phyloP scores from a whole-genome alignment of 169 alveolate species.

The Plasmodium vivax region DNA sequence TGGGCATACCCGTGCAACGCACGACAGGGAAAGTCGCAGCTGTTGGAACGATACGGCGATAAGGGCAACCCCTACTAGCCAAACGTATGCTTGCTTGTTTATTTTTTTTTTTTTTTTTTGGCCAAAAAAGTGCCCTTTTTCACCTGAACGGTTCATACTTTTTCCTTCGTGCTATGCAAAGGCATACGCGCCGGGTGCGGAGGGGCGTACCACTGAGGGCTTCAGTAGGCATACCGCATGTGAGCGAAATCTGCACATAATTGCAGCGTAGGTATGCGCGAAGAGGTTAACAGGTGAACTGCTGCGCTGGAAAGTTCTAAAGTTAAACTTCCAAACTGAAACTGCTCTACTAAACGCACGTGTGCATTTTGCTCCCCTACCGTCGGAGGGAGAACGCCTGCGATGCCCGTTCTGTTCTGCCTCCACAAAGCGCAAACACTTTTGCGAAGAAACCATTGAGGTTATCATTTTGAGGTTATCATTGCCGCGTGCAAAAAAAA shows the following conservation, averaged over 20 bases:
- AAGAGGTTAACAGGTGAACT: not conserved
- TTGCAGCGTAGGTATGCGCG: not conserved
- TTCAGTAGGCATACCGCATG: not conserved
- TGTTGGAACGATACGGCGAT: not conserved
- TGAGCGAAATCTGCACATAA: not conserved
- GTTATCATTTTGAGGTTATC: no score
- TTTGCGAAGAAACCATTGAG: not conserved
- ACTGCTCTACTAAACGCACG: not conserved
- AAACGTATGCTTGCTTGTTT: not conserved
- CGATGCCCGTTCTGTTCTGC: not conserved
- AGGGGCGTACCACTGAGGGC: not conserved
- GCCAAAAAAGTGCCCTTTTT: not conserved
- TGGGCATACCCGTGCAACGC: not conserved
- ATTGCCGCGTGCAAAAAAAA: not conserved
- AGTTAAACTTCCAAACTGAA: not conserved
- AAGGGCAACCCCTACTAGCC: not conserved
- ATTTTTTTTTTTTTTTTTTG: not conserved
- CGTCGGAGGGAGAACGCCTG: not conserved
- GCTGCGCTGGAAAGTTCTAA: not conserved
- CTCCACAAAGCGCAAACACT: not conserved
- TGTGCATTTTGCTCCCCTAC: not conserved
- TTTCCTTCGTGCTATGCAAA: not conserved
- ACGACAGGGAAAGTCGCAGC: not conserved
- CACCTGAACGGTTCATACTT: constrained; percentile 3
- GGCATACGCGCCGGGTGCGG: not conserved